Conservation (phyloP, 2,329 filamentous ascomycete species). For the Albifimbria verrucaria region DNA sequence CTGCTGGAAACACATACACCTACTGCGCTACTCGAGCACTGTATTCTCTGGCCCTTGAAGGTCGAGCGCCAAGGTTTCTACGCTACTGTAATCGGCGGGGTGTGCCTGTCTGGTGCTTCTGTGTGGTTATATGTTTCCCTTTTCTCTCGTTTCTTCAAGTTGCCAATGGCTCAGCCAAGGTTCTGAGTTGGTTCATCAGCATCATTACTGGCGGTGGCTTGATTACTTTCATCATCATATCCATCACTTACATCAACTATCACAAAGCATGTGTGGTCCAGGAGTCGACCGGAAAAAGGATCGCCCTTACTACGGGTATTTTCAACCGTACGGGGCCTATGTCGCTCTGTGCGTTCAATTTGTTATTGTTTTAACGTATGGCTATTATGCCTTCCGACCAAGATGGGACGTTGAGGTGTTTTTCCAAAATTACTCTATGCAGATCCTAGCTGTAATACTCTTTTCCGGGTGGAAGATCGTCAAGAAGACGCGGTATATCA, state of each 20-base stretch:
- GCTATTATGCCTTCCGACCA: constrained; percentile 47
- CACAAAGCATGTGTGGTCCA: constrained; percentile 50
- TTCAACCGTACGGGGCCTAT: constrained; percentile 55
- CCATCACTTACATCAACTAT: constrained; percentile 42
- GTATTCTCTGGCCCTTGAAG: constrained; percentile 46
- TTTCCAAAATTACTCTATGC: constrained; percentile 54
- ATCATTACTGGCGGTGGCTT: constrained; percentile 53
- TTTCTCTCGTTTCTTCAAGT: constrained; percentile 48
- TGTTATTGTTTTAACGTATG: constrained; percentile 45
- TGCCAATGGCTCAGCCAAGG: constrained; percentile 39
- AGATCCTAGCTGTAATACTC: constrained; percentile 48
- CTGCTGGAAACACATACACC: constrained; percentile 46
- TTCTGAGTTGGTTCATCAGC: constrained; percentile 50
- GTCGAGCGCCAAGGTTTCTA: constrained; percentile 47
- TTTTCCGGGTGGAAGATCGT: constrained; percentile 60
- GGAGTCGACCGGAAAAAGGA: constrained; percentile 44
- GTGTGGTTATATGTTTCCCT: constrained; percentile 47
- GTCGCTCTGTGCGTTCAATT: constrained; percentile 37
- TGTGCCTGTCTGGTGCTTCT: constrained; percentile 56
- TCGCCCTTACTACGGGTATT: constrained; percentile 50
- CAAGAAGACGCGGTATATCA: constrained; percentile 53
- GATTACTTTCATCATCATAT: constrained; percentile 57
- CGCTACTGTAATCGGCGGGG: constrained; percentile 56
- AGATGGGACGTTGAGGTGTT: constrained; percentile 44
- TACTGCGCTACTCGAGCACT: constrained; percentile 45